Conservation (phyloP, 306 rosid genomes). For the Parietaria judaica region DNA sequence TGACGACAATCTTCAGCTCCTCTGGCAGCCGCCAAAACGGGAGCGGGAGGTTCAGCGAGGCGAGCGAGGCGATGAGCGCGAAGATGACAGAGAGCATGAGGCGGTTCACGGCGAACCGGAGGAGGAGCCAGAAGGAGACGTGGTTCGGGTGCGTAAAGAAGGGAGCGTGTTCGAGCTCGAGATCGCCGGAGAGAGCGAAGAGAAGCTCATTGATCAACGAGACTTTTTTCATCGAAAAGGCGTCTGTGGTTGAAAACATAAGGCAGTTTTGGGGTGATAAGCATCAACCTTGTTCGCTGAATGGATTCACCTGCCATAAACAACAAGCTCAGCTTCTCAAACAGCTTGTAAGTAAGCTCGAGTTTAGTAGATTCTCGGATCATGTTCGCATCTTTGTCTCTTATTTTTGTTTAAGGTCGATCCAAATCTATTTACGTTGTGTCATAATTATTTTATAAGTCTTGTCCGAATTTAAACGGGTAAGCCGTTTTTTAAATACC, state of each 20-base stretch:
- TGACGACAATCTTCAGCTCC: conserved; percentile 30
- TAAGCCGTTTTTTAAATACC: no score
- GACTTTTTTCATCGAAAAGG: conserved; percentile 49
- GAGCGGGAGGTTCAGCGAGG: conserved; percentile 33
- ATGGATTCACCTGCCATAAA: conserved; percentile 70
- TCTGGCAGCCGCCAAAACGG: conserved; percentile 31
- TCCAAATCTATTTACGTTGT: no score
- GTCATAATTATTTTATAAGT: no score
- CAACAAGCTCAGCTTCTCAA: conserved; percentile 68
- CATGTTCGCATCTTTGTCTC: no score
- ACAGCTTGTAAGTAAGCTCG: conserved; percentile 45
- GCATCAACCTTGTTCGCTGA: conserved; percentile 55
- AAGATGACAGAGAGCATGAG: conserved; percentile 46
- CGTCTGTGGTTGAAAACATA: conserved; percentile 51
- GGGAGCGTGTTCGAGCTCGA: conserved; percentile 40
- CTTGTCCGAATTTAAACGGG: no score
- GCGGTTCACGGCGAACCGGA: conserved; percentile 45
- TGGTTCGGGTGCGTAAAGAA: conserved; percentile 74
- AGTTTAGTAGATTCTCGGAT: background rate
- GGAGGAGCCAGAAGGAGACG: conserved; percentile 37
- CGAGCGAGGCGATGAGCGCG: conserved; percentile 38
- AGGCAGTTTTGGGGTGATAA: conserved; percentile 81
- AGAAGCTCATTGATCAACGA: conserved; percentile 35
- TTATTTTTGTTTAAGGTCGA: no score
- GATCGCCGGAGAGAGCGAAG: conserved; percentile 62